Conservation (phyloP, 176 grass and related monocot genomes). For the Chloris gayana region DNA sequence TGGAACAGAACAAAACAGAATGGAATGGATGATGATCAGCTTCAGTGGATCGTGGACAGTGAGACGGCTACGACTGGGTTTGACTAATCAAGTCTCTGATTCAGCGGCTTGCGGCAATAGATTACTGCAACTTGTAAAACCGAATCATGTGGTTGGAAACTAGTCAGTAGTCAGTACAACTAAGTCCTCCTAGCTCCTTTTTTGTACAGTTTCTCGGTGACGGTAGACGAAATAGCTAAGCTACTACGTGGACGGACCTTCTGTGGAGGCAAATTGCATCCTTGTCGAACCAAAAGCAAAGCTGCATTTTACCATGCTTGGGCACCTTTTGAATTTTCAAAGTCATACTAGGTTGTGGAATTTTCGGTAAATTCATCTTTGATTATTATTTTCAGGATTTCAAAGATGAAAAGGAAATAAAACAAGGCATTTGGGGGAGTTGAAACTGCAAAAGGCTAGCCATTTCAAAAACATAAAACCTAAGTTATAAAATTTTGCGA, state of each 20-base stretch:
- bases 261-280: neutral
- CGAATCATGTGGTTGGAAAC: slow-evolving; percentile 19
- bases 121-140: neutral
- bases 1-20: neutral
- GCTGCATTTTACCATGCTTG: too few relatives aligned
- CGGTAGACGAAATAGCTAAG: neutral
- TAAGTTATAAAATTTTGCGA: too few relatives aligned
- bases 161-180: neutral
- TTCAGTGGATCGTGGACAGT: neutral
- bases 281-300: neutral
- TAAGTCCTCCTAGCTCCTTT: neutral
- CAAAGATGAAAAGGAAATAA: too few relatives aligned
- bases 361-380: too few relatives aligned
- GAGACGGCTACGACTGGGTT: slow-evolving; percentile 20
- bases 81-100: slow-evolving; percentile 26
- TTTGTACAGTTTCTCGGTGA: slow-evolving; percentile 11
- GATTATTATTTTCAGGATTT: too few relatives aligned
- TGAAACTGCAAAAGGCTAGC: too few relatives aligned
- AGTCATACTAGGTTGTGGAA: too few relatives aligned
- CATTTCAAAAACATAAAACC: too few relatives aligned
- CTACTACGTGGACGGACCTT: slow-evolving; percentile 10
- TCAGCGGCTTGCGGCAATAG: neutral
- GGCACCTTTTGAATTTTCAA: too few relatives aligned
- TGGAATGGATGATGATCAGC: slow-evolving; percentile 21
- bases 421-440: too few relatives aligned